phyloP scores from a whole-genome alignment of 371 early-diverging fungal species.

The Mortierella polycephala region DNA sequence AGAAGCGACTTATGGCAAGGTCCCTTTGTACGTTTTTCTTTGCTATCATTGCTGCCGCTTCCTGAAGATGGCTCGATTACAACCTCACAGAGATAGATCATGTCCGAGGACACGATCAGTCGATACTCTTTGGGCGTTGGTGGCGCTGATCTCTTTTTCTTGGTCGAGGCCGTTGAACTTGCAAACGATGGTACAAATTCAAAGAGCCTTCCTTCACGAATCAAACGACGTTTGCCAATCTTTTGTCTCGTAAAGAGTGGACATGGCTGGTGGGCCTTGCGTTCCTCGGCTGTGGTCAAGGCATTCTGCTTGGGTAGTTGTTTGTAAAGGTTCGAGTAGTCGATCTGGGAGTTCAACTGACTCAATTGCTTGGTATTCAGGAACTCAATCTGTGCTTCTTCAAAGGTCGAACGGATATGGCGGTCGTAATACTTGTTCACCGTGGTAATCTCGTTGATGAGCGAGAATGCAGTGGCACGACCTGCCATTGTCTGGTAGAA shows the following conservation, averaged over 20 bases:
- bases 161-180: background rate
- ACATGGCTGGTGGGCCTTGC: slow-evolving; percentile 5
- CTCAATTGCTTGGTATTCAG: slow-evolving; percentile 12
- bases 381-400: slow-evolving; percentile 15
- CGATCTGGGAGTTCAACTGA: slow-evolving; percentile 29
- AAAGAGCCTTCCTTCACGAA: slow-evolving; percentile 18
- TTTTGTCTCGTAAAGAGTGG: slow-evolving; percentile 12
- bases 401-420: slow-evolving; percentile 3
- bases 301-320: slow-evolving; percentile 35
- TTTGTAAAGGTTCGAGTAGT: slow-evolving; percentile 26
- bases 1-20: slow-evolving; percentile 5
- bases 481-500: slow-evolving; percentile 19
- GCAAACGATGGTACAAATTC: slow-evolving; percentile 18
- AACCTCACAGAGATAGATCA: slow-evolving; percentile 37
- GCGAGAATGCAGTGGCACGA: slow-evolving; percentile 14
- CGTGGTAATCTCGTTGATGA: slow-evolving; percentile 17
- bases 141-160: slow-evolving; percentile 10
- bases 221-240: slow-evolving; percentile 10
- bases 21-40: slow-evolving; percentile 6
- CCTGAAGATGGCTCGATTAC: background rate
- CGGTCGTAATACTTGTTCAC: slow-evolving; percentile 14
- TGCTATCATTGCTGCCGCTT: slow-evolving; percentile 1
- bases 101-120: slow-evolving; percentile 28
- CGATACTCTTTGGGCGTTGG: slow-evolving; percentile 28
- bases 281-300: slow-evolving; percentile 33